Evolutionary conservation across 2,329 filamentous ascomycete species (phyloP).

Genomic region (Dothiorella sarmentorum): DNA sequence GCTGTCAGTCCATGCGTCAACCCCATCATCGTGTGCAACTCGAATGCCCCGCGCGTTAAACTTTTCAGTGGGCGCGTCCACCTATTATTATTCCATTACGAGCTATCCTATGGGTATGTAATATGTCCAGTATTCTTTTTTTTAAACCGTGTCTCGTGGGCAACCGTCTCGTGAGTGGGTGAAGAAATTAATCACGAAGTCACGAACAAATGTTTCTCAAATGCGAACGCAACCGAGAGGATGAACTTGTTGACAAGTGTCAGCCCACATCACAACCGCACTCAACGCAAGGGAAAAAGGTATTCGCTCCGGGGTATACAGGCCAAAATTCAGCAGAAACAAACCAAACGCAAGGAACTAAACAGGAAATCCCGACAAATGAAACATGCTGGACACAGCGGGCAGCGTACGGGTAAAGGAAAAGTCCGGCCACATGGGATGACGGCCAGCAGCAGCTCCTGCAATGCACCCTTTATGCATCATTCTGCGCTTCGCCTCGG

Average conservation of each 20-base stretch:
- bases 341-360: not conserved
- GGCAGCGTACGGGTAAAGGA: not conserved
- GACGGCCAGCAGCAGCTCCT: not conserved
- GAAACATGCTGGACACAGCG: slow-evolving; percentile 11
- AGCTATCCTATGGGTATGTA: not conserved
- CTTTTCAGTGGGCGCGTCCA: slow-evolving; percentile 6
- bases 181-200: slow-evolving; percentile 8
- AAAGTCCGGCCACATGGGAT: not conserved
- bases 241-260: not conserved
- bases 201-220: not conserved
- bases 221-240: not conserved
- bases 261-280: not conserved
- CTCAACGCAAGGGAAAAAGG: slow-evolving; percentile 3
- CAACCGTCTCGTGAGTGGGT: not conserved
- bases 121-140: not conserved
- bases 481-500: not conserved
- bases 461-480: not conserved
- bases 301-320: slow-evolving; percentile 13
- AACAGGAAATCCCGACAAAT: slow-evolving; percentile 1
- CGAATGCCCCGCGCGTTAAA: not conserved
- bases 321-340: slow-evolving; percentile 2
- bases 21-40: not conserved
- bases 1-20: not conserved
- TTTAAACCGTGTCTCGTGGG: slow-evolving; percentile 14
- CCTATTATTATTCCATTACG: slow-evolving; percentile 13